Conservation (phyloP, 2,329 filamentous ascomycete species). For the Aspergillus persii region DNA sequence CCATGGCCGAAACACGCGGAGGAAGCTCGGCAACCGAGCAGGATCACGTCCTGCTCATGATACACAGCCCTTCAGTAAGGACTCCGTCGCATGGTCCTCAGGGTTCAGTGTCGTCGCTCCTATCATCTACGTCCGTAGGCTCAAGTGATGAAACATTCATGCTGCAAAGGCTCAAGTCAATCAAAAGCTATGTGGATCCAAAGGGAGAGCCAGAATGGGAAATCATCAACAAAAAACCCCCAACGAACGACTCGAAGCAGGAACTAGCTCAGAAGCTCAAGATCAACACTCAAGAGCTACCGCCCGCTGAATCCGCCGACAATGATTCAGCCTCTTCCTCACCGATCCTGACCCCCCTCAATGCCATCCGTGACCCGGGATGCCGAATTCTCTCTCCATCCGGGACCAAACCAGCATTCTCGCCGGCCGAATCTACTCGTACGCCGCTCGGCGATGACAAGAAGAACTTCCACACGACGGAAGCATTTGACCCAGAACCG, state of each 20-base stretch:
- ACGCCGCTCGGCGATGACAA: slow-evolving; percentile 16
- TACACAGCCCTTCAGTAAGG: slow-evolving; percentile 5
- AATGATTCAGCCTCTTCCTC: slow-evolving; percentile 12
- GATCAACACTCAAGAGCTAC: slow-evolving; percentile 13
- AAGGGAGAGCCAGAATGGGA: slow-evolving; percentile 23
- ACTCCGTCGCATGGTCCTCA: slow-evolving; percentile 14
- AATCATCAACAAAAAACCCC: slow-evolving; percentile 17
- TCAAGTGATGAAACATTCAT: slow-evolving; percentile 16
- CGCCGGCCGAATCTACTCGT: slow-evolving; percentile 15
- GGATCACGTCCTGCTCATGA: slow-evolving; percentile 7
- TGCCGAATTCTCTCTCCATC: slow-evolving; percentile 18
- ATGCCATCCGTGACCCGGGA: slow-evolving; percentile 9
- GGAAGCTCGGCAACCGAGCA: slow-evolving; percentile 18
- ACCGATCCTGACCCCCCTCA: slow-evolving; percentile 14
- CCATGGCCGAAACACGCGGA: slow-evolving; percentile 9
- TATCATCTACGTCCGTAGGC: slow-evolving; percentile 14
- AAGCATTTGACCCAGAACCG: slow-evolving; percentile 6
- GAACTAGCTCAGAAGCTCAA: slow-evolving; percentile 7
- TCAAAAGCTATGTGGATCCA: slow-evolving; percentile 16
- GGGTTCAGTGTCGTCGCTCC: slow-evolving; percentile 17
- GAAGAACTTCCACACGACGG: slow-evolving; percentile 6
- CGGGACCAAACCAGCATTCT: slow-evolving; percentile 10
- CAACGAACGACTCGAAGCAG: slow-evolving; percentile 1
- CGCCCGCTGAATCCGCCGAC: slow-evolving; percentile 13
- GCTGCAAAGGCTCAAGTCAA: slow-evolving; percentile 15